These are phyloP conservation scores for Penicillium sp. DNA, from an alignment of 2,329 filamentous ascomycete species.

Conservation along the genomic window DNA sequence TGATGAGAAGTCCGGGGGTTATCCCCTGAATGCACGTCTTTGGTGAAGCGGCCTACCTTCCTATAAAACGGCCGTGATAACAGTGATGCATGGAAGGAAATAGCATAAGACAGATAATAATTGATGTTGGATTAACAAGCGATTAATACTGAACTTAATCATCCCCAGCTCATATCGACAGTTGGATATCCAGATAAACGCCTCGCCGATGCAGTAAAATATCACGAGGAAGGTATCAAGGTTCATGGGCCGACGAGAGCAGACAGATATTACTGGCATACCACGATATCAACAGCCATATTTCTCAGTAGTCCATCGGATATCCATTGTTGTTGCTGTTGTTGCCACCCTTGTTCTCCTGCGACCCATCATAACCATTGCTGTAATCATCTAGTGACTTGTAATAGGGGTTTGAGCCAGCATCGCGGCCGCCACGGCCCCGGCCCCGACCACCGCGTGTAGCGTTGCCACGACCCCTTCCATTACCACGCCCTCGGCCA, in stretches of 20 bases:
- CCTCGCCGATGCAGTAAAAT: neutral
- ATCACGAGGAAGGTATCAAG: neutral
- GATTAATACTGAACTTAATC: neutral
- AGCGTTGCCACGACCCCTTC: constrained; percentile 34
- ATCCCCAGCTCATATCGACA: neutral
- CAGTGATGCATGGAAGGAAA: no score
- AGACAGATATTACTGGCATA: neutral
- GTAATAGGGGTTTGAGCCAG: constrained; percentile 52
- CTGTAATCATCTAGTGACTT: constrained; percentile 65
- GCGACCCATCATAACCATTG: constrained; percentile 30
- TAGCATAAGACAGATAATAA: neutral
- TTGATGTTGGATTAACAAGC: neutral
- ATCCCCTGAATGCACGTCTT: neutral
- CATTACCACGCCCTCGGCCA: constrained; percentile 37
- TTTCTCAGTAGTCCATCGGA: constrained; percentile 37
- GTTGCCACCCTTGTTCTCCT: constrained; percentile 32
- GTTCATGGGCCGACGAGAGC: neutral
- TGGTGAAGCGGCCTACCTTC: neutral
- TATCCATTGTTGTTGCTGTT: constrained; percentile 27
- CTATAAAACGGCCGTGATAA: no score
- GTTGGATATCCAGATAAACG: neutral
- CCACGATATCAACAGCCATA: neutral
- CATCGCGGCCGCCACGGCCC: constrained; percentile 50
- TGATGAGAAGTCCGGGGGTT: neutral
- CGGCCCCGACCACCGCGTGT: constrained; percentile 45